Evolutionary conservation across 495 filamentous ascomycete species (phyloP), one percentile per base, ranked within the genome.

Genomic region (Penicillium silybi): DNA sequence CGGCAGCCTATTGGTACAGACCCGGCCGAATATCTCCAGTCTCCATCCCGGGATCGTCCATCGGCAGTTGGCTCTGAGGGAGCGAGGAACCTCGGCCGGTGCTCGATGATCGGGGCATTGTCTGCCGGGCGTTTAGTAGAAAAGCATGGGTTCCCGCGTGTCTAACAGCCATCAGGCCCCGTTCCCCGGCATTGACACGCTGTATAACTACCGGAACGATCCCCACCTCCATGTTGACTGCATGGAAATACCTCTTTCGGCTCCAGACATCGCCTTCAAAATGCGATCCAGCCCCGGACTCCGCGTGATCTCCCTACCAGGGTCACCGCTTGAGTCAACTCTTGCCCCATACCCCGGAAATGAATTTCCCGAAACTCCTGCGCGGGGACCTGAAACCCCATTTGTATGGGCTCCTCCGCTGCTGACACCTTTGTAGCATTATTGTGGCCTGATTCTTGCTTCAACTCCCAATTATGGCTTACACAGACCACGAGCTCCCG

Each of bases 11-110:
- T 9, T 48, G 26, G 34, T 22, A 22, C 20, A 32, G 22, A 43
- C 34, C 38, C 20, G 37, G 18, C 6, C 47, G 42, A 38, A 56
- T 32, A 25, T n/a, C 17, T 32, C 20, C 46, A 46, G 43, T 46
- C 29, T 22, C 8, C 19, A 44, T 15, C 45, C 29, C 54, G 44
- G 54, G 34, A 48, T 40, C 25, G 22, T 25, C 18, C 35, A 40
- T 57, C 54, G 54, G 54, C 54, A 57, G 50, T 57, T 57, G 22
- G 15, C 11, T 27, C 6, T n/a, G 22, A 47, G 11, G 35, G 32
- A 46, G 53, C 47, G 53, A 56, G 41, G 47, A 18, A 37, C 17
- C 20, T 50, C 41, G 47, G 41, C 15, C 19, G 26, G 27, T 25
- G 34, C 10, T 2, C 10, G 42, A 42, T 26, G 26, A 46, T 43